Evolutionary conservation across 208 protist species (phyloP).

Genomic region (Acanthamoeba castellanii): DNA sequence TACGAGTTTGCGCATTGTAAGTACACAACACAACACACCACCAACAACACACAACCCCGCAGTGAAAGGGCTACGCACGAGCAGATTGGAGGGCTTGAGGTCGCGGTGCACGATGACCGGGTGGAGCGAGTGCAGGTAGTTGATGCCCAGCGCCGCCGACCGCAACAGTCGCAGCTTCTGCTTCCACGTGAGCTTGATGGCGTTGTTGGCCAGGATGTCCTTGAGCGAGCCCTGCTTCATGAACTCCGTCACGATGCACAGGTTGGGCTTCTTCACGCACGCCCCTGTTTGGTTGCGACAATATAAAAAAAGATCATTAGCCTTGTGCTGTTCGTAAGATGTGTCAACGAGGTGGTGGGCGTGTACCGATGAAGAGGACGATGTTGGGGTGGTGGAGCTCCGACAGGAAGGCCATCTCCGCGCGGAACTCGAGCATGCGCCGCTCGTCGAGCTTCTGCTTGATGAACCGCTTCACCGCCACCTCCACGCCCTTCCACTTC

Average conservation of each 20-base stretch:
- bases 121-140: constrained; percentile 49
- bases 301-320: too few species aligned
- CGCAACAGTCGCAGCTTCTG: not conserved
- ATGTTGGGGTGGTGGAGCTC: constrained; percentile 52
- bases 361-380: constrained; percentile 12
- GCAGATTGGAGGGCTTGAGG: constrained; percentile 33
- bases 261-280: constrained; percentile 25
- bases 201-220: not conserved
- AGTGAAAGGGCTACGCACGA: too few species aligned
- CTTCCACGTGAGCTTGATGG: constrained; percentile 41
- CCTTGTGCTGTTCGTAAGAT: too few species aligned
- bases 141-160: constrained; percentile 25
- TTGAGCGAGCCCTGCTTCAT: constrained; percentile 50
- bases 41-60: too few species aligned
- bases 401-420: constrained; percentile 1
- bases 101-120: constrained; percentile 26
- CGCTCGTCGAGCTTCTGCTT: not conserved
- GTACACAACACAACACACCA: too few species aligned
- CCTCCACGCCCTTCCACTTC: constrained; percentile 12
- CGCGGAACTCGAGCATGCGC: constrained; percentile 21
- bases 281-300: not conserved
- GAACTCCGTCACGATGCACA: constrained; percentile 45
- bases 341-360: too few species aligned
- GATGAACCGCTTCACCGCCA: constrained; percentile 78
- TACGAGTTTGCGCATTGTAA: too few species aligned